Percentiles rank a stretch among this genome's conserved stretches.
Conservation (phyloP, 495 filamentous ascomycete genomes). For the Trichocladium antarcticum region DNA sequence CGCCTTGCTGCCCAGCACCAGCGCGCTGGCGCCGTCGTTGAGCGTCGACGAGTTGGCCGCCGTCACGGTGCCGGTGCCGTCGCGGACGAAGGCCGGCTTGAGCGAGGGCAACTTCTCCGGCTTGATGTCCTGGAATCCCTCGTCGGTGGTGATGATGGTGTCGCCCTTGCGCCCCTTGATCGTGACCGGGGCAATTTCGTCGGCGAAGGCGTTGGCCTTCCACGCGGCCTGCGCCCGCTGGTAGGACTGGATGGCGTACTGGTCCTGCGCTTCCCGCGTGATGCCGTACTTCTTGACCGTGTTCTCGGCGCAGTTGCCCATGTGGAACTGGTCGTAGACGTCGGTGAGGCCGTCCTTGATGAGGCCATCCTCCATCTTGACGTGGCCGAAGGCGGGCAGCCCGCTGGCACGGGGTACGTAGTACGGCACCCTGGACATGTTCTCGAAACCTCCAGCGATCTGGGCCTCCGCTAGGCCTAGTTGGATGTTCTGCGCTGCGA, state of each 20-base stretch:
- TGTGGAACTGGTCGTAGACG: constrained; percentile 92
- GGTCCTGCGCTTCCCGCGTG: constrained; percentile 73
- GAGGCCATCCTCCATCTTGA: constrained; percentile 79
- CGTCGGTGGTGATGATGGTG: constrained; percentile 64
- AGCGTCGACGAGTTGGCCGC: constrained; percentile 87
- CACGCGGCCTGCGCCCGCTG: constrained; percentile 84
- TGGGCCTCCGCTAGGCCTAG: constrained; percentile 77
- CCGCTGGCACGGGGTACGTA: constrained; percentile 69
- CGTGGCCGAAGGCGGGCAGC: constrained; percentile 71
- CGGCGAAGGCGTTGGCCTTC: constrained; percentile 63
- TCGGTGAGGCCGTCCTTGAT: constrained; percentile 95
- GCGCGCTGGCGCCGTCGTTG: constrained; percentile 88
- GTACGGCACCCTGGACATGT: constrained; percentile 89
- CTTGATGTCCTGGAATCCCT: constrained; percentile 77
- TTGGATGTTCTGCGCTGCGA: constrained; percentile 91
- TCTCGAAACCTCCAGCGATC: constrained; percentile 93
- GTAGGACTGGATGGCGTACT: constrained; percentile 81
- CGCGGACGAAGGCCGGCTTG: constrained; percentile 81
- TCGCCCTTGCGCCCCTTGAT: constrained; percentile 77
- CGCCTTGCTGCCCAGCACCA: constrained; percentile 69
- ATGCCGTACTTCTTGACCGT: constrained; percentile 81
- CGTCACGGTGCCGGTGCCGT: constrained; percentile 80
- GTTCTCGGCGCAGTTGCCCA: constrained; percentile 95
- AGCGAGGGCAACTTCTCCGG: constrained; percentile 72
- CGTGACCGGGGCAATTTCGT: constrained; percentile 79